Evolutionary conservation across 495 filamentous ascomycete genomes (phyloP).

Genomic region (Chaetomidium leptoderma): DNA sequence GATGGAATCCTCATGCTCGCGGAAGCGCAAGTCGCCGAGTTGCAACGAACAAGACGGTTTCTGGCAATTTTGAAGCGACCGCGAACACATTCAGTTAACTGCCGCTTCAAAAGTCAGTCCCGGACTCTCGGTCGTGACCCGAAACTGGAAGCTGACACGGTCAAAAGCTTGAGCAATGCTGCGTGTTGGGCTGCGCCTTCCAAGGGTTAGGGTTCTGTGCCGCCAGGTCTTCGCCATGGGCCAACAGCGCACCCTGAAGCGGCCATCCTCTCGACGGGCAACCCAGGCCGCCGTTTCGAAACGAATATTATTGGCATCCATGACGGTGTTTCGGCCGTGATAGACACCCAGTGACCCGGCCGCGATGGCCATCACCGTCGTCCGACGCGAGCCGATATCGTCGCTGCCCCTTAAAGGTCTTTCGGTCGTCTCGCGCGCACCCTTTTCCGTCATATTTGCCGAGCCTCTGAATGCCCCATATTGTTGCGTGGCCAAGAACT

Average conservation of each 20-base stretch:
- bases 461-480: background rate
- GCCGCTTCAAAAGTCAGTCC: no score
- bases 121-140: no score
- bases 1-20: no score
- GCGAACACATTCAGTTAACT: no score
- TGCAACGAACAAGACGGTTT: no score
- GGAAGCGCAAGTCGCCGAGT: no score
- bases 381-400: background rate
- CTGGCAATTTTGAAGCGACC: no score
- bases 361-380: background rate
- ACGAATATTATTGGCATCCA: constrained; percentile 1
- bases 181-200: background rate
- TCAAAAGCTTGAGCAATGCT: background rate
- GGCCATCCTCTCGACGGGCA: background rate
- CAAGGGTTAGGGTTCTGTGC: constrained; percentile 14
- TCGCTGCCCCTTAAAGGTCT: constrained; percentile 10
- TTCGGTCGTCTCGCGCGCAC: background rate
- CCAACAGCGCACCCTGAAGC: background rate
- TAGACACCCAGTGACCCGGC: background rate
- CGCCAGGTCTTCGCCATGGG: background rate
- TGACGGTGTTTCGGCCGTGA: constrained; percentile 4
- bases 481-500: background rate
- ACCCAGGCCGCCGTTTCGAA: background rate
- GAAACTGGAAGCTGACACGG: no score
- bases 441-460: constrained; percentile 3